Evolutionary conservation across 768 basidiomycete species (phyloP), one percentile per base, ranked within the genome.

Genomic region (Psilocybe tampanensis): DNA sequence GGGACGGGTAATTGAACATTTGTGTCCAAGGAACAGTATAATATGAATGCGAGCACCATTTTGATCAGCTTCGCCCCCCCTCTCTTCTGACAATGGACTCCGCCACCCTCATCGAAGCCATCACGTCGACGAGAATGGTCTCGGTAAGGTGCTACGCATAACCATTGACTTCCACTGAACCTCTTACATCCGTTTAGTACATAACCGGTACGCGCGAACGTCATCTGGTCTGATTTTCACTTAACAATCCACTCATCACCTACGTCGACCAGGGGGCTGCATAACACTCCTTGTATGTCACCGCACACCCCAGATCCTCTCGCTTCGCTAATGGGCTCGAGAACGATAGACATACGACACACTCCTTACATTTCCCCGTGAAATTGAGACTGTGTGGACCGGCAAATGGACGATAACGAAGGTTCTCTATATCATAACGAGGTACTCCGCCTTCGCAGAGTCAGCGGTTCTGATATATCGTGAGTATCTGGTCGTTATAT

Each of bases 381-480:
- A 68, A 34, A 22, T 61, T 23, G 33, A 18, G 3, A 54, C 56
- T 12, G 61, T 68, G 13, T 68, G 67, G 66, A 42, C 33, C 18
- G 36, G 54, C 13, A 54, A 57, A 44, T 60, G 58, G 61, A 64
- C 52, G 23, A 32, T 43, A 18, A 58, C 51, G 13, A 68, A 64
- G 33, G 36, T 63, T 17, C 47, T 68, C 33, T 68, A 64, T 43
- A 13, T 68, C 39, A 22, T 68, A 13, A 63, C 62, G 36, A 60
- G 63, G 48, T 68, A 68, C 23, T 61, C 61, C 18, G 51, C 61
- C 2, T 58, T 68, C 34, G 33, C 63, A 3, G 65, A 68, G 43
- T 63, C 58, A n/a, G 64, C 53, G 9, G 56, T 66, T 7, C 51
- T 68, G 15, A 58, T 64, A 3, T 62, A 55, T 45, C 61, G 67